Evolutionary conservation across 2,329 filamentous ascomycete species (phyloP).

Genomic region (Ophiosphaerella herpotricha): DNA sequence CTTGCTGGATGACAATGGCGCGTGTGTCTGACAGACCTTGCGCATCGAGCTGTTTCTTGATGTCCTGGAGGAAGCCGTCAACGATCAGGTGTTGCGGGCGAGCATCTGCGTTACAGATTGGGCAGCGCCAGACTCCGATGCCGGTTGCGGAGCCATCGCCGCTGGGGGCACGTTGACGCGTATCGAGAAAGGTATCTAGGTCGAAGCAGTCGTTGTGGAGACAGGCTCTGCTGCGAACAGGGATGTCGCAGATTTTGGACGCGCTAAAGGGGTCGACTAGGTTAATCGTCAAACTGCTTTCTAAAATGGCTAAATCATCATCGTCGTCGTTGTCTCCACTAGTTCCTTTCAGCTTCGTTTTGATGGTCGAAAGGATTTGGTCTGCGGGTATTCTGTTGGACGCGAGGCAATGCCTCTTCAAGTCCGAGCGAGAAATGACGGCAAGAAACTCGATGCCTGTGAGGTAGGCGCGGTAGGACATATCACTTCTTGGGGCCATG

Average conservation of each 20-base stretch:
- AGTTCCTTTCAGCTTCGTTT: conserved; percentile 45
- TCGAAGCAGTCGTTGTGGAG: conserved; percentile 89
- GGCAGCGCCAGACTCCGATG: conserved; percentile 82
- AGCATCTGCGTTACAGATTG: conserved; percentile 78
- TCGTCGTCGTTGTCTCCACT: conserved; percentile 53
- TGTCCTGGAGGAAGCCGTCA: conserved; percentile 72
- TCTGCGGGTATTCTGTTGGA: conserved; percentile 48
- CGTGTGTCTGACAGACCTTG: conserved; percentile 58
- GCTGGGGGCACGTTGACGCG: conserved; percentile 18
- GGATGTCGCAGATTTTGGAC: conserved; percentile 64
- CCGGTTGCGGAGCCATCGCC: conserved; percentile 57
- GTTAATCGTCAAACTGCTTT: conserved; percentile 48
- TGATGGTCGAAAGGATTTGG: conserved; percentile 63
- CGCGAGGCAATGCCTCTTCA: conserved; percentile 36
- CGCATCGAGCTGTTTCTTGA: conserved; percentile 61
- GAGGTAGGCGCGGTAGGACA: conserved; percentile 55
- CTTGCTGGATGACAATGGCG: conserved; percentile 65
- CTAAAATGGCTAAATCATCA: conserved; percentile 51
- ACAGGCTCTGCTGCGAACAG: conserved; percentile 73
- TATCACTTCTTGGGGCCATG: conserved; percentile 36
- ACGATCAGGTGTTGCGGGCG: conserved; percentile 72
- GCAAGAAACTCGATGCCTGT: conserved; percentile 73
- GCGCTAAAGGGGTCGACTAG: conserved; percentile 54
- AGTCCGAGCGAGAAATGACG: conserved; percentile 51
- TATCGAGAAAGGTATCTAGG: conserved; percentile 75